These are phyloP conservation scores for Olyra latifolia DNA, from an alignment of 176 grass and related monocot genomes.

Conservation along the genomic window DNA sequence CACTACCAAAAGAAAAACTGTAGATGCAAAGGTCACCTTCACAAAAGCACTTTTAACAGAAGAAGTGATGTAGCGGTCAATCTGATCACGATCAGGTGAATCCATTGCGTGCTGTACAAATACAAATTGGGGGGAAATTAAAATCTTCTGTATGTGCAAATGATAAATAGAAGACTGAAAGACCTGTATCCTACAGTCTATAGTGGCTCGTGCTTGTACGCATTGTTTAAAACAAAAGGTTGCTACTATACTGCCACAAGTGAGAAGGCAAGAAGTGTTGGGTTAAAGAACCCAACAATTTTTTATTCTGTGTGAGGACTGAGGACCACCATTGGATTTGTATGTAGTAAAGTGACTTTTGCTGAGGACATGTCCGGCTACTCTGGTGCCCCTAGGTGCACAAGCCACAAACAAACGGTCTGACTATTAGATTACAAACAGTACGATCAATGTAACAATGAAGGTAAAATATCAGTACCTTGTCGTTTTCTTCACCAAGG, in stretches of 20 bases:
- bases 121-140: constrained; percentile 25
- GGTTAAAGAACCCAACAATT: neutral
- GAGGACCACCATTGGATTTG: neutral
- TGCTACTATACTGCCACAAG: constrained; percentile 26
- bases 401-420: neutral
- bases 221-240: constrained; percentile 17
- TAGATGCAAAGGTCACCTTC: constrained; percentile 59
- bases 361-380: constrained; percentile 5
- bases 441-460: neutral
- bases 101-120: constrained; percentile 59
- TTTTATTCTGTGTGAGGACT: constrained; percentile 12
- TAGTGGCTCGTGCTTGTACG: neutral
- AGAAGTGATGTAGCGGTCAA: constrained; percentile 87
- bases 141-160: constrained; percentile 30
- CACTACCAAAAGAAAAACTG: constrained; percentile 34
- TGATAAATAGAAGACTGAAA: neutral
- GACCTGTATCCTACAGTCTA: neutral
- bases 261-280: constrained; percentile 9
- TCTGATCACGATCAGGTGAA: constrained; percentile 76
- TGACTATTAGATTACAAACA: neutral
- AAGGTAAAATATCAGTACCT: constrained; percentile 41
- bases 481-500: constrained; percentile 92
- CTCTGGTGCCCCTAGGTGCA: neutral
- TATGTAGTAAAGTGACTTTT: neutral
- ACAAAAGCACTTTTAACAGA: constrained; percentile 89